phyloP scores from a whole-genome alignment of 1,139 yeast genomes.

The Blastobotrys capitulatus region DNA sequence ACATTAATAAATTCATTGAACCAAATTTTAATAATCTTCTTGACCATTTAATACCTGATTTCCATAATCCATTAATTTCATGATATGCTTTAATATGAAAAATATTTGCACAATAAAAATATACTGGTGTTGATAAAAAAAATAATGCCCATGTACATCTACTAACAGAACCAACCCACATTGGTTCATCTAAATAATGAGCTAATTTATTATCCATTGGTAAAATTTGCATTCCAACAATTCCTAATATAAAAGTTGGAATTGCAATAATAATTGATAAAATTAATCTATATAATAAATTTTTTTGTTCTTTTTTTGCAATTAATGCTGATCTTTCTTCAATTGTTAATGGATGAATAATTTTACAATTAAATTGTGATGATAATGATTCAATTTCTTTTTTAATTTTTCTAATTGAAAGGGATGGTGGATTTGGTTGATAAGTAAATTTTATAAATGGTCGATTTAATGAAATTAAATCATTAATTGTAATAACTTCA shows the following conservation, averaged over 20 bases:
- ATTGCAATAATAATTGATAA: constrained; percentile 52
- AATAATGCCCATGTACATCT: constrained; percentile 63
- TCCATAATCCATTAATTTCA: constrained; percentile 56
- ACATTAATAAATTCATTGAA: constrained; percentile 69
- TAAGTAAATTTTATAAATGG: constrained; percentile 63
- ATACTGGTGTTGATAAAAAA: constrained; percentile 64
- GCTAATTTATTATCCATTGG: constrained; percentile 41
- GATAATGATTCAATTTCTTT: constrained; percentile 44
- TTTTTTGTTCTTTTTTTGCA: constrained; percentile 45
- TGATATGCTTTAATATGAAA: constrained; percentile 62
- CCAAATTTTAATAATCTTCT: constrained; percentile 63
- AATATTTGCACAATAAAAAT: constrained; percentile 67
- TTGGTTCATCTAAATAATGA: constrained; percentile 53
- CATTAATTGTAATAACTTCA: constrained; percentile 47
- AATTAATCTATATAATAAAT: constrained; percentile 43
- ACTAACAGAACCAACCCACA: constrained; percentile 60
- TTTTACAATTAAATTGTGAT: constrained; percentile 45
- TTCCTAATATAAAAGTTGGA: constrained; percentile 65
- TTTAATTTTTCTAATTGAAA: constrained; percentile 50
- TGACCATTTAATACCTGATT: constrained; percentile 48
- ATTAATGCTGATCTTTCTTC: constrained; percentile 58
- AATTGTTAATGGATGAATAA: constrained; percentile 53
- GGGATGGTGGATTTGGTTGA: constrained; percentile 47
- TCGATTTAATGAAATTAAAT: constrained; percentile 47
- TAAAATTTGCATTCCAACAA: constrained; percentile 63